Evolutionary conservation across 306 rosid species (phyloP).

Genomic region (Ochetophila trinervis): DNA sequence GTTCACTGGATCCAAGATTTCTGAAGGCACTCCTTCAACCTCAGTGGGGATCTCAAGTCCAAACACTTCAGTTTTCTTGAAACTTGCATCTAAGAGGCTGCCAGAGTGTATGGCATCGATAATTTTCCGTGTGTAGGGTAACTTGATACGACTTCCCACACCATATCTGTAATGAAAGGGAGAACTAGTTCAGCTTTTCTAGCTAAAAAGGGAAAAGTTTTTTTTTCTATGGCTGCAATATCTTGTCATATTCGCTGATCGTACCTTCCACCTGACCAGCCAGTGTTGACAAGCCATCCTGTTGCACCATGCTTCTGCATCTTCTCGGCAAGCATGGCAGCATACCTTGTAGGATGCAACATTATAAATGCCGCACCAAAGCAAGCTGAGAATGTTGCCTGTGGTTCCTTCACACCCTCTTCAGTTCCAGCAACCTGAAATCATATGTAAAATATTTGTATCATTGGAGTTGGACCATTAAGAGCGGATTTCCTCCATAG

Average conservation of each 20-base stretch:
- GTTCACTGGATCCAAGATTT: conserved; percentile 65
- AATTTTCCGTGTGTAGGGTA: conserved; percentile 70
- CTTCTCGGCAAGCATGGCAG: conserved; percentile 91
- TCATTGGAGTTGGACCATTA: background rate
- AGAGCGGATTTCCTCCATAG: background rate
- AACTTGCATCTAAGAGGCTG: conserved; percentile 50
- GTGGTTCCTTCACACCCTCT: conserved; percentile 86
- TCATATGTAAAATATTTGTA: background rate
- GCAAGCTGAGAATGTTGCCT: conserved; percentile 90
- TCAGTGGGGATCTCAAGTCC: conserved; percentile 72
- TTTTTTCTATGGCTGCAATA: background rate
- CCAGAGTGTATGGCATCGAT: conserved; percentile 84
- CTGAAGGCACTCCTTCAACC: conserved; percentile 77
- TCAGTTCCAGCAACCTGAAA: conserved; percentile 86
- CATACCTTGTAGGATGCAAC: conserved; percentile 88
- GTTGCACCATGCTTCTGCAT: conserved; percentile 82
- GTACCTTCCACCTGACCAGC: conserved; percentile 91
- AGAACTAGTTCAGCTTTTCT: background rate
- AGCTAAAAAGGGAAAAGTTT: background rate
- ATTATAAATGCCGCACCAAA: conserved; percentile 91
- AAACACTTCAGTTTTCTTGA: conserved; percentile 56
- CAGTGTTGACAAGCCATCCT: conserved; percentile 96
- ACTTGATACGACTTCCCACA: conserved; percentile 60
- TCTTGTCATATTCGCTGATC: background rate
- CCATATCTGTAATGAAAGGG: conserved; percentile 48